phyloP scores from a whole-genome alignment of 2,329 filamentous ascomycete genomes.

The Metarhizium rileyi region DNA sequence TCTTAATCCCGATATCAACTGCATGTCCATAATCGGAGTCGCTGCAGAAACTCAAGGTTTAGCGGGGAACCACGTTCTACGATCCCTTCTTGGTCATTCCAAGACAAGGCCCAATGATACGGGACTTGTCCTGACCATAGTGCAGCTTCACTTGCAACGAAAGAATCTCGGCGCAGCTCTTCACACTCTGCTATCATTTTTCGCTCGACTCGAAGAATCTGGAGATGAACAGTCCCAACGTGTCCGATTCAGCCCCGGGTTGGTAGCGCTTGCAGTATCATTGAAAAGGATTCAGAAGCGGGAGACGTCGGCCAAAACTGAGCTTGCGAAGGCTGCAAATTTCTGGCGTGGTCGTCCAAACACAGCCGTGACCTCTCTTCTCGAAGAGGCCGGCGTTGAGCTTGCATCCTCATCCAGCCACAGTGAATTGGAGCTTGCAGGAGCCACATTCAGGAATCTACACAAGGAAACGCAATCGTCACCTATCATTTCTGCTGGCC shows the following conservation, averaged over 20 bases:
- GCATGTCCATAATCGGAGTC: conserved; percentile 48
- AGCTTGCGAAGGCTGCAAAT: conserved; percentile 68
- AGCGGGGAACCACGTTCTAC: conserved; percentile 58
- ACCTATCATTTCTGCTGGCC: conserved; percentile 63
- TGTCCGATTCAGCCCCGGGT: conserved; percentile 71
- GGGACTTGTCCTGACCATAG: conserved; percentile 67
- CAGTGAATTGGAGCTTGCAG: conserved; percentile 60
- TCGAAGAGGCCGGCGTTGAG: conserved; percentile 73
- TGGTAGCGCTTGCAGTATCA: conserved; percentile 70
- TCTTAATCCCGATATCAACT: conserved; percentile 23
- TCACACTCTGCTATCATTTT: conserved; percentile 63
- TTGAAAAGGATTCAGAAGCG: conserved; percentile 71
- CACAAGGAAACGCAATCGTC: conserved; percentile 57
- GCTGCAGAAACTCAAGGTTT: conserved; percentile 60
- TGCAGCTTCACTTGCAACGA: conserved; percentile 69
- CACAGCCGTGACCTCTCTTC: conserved; percentile 46
- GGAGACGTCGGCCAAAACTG: conserved; percentile 57
- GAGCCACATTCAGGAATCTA: conserved; percentile 68
- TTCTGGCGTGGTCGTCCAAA: conserved; percentile 63
- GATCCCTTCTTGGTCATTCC: conserved; percentile 57
- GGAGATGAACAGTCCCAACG: conserved; percentile 48
- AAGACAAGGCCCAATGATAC: conserved; percentile 70
- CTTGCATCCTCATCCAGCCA: conserved; percentile 65
- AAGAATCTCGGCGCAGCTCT: conserved; percentile 67
- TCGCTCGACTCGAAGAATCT: conserved; percentile 59